Base-by-base conservation (phyloP, 148 eudicot genomes). In the Rhododendron ovatum region DNA sequence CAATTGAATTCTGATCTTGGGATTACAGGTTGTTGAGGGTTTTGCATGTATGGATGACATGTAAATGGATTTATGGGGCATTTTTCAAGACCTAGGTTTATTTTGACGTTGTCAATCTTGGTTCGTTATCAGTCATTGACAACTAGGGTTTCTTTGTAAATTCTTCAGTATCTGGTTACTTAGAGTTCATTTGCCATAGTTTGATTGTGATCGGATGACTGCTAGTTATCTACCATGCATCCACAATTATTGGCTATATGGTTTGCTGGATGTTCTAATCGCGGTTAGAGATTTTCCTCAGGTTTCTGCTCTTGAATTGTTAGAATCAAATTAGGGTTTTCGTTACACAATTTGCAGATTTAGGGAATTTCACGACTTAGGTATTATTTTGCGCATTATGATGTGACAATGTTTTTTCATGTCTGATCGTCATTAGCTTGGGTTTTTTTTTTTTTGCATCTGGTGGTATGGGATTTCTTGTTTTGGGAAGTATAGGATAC, bases 121-220 rank as follows among this genome's bases (percentile, higher is more conserved):
- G 59, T 53, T 17, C 5, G 17, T 53, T 53, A 15, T 53, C 20
- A 2, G 20, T 15, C 59, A 53, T 53, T 53, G 59, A 14, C 59
- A 14, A 15, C 18, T 15, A 53, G 59, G 59, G 59, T 53, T 53
- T 53, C 59, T 17, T 53, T 53, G 20, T 53, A 92, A 89, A 55
- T 55, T 17, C 22, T 55, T 18, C 61, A 18, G 20, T 55, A 18
- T 55, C 61, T 55, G 61, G 61, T 55, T 17, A 55, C 5, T 55
- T 55, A 18, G 61, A 55, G 61, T 55, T 55, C 61, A 55, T 17
- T 18, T 55, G 20, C 18, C 6, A 55, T 55, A 5, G 61, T 55
- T 55, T 55, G 61, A 15, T 55, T 55, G 61, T 55, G 61, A 55
- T 17, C 20, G 18, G 61, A 55, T 18, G 18, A 17, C 61, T 55